Evolutionary conservation across 805 yeast species (phyloP), one percentile per base, ranked within the genome.

Genomic region (Metschnikowia vanudenii): DNA sequence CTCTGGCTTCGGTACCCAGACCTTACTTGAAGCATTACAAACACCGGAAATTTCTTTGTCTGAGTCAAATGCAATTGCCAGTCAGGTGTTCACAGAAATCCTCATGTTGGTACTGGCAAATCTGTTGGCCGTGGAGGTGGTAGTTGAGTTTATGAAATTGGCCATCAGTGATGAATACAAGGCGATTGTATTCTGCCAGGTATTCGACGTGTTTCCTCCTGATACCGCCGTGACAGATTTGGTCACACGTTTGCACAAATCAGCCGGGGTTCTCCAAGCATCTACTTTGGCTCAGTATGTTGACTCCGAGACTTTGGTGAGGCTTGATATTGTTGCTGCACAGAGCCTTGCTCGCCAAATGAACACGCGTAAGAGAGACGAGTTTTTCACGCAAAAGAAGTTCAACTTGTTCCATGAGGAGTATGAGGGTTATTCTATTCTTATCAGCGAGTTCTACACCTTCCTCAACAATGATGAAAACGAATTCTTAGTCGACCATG

Each of bases 381-480:
- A 73, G 61, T 57, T 67, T 56, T 69, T 70, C 60, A 69, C 81
- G 44, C 71, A 80, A 49, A 74, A 74, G 58, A 80, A 82, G 52
- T 88, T 71, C 66, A 85, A 86, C 47, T 67, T 89, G 14, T 56
- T 88, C 7, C 79, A 81, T 41, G 96, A 91, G 62, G 85, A 85
- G 50, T 69, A 81, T 19, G 89, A 85, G 58, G 97, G 97, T 0
- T 90, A 80, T 63, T 64, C 95, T 11, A 82, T 81, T 54, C 67
- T 87, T 28, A 61, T 81, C 0, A 73, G 74, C 2, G 79, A 82
- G 39, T 51, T 85, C 11, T 62, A 68, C 44, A 51, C 64, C 2
- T 71, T 80, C 1, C 66, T 77, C 43, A 55, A 58, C 20, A 70
- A 73, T 29, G 65, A 68, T 2, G 74, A 76, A 45, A 63, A 76